Conservation (phyloP, 1,139 yeast genomes). For the Candida pseudoviswanathii region DNA sequence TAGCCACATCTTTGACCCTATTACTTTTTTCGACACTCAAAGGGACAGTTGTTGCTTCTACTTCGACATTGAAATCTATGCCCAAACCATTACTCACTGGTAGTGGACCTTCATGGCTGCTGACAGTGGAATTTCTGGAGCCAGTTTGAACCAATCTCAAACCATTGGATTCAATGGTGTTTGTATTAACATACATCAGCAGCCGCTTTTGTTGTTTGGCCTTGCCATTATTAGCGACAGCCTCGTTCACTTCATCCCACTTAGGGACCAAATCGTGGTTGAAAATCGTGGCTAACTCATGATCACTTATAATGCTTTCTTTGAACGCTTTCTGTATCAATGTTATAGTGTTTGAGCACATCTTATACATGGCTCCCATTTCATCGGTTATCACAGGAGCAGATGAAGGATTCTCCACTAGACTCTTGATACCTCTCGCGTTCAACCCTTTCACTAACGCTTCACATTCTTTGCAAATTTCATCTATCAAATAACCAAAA, state of each 20-base stretch:
- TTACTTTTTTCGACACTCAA: slow-evolving; percentile 37
- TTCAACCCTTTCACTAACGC: slow-evolving; percentile 28
- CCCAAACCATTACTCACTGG: slow-evolving; percentile 27
- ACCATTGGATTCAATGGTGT: slow-evolving; percentile 18
- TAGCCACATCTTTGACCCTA: slow-evolving; percentile 28
- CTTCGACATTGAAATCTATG: slow-evolving; percentile 39
- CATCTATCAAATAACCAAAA: slow-evolving; percentile 45
- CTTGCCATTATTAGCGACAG: slow-evolving; percentile 14
- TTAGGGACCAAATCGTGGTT: slow-evolving; percentile 31
- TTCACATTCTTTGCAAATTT: slow-evolving; percentile 34
- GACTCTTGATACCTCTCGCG: slow-evolving; percentile 1
- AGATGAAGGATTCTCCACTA: not conserved
- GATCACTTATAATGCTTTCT: slow-evolving; percentile 26
- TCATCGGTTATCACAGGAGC: slow-evolving; percentile 18
- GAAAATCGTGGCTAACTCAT: slow-evolving; percentile 20
- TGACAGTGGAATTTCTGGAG: slow-evolving; percentile 10
- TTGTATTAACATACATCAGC: slow-evolving; percentile 10
- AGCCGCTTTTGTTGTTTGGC: not conserved
- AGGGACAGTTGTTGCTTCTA: slow-evolving; percentile 33
- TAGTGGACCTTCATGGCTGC: slow-evolving; percentile 6
- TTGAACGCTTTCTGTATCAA: slow-evolving; percentile 35
- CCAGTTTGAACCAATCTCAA: slow-evolving; percentile 22
- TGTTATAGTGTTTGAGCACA: slow-evolving; percentile 37
- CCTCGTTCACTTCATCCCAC: slow-evolving; percentile 35
- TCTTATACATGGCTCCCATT: slow-evolving; percentile 27